Evolutionary conservation across 768 basidiomycete genomes (phyloP).

Genomic region (Agaricus sinodeliciosus): DNA sequence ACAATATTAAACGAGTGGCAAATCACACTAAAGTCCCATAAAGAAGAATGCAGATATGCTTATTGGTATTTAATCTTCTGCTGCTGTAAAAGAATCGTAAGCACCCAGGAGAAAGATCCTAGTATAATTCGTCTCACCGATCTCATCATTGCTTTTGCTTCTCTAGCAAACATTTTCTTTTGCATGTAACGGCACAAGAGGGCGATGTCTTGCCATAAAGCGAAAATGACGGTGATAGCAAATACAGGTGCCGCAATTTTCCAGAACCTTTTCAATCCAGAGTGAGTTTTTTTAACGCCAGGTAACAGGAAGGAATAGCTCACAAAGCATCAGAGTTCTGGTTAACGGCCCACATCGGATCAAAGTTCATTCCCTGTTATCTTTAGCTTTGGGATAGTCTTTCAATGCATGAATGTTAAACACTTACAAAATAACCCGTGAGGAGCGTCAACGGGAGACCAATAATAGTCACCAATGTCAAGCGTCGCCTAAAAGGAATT

Average conservation of each 20-base stretch:
- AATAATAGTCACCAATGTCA: constrained; percentile 65
- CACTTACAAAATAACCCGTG: constrained; percentile 55
- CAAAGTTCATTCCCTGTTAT: constrained; percentile 64
- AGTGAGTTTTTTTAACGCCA: not conserved
- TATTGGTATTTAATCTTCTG: constrained; percentile 4
- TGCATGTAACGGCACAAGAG: constrained; percentile 37
- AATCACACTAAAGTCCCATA: not conserved
- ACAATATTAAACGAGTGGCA: not conserved
- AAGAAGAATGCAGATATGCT: not conserved
- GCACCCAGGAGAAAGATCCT: not conserved
- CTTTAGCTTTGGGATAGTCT: not conserved
- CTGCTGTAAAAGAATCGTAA: not conserved
- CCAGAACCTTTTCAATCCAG: constrained; percentile 48
- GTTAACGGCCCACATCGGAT: constrained; percentile 41
- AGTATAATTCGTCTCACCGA: constrained; percentile 12
- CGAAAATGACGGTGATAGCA: constrained; percentile 43
- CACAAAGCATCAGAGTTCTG: constrained; percentile 42
- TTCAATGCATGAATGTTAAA: not conserved
- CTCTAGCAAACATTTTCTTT: constrained; percentile 30
- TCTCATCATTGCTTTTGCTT: constrained; percentile 17
- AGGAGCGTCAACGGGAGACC: constrained; percentile 65
- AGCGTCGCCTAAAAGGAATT: constrained; percentile 39
- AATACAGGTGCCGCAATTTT: constrained; percentile 55
- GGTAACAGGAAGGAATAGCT: constrained; percentile 14
- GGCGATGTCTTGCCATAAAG: constrained; percentile 44